Conservation (phyloP, 2,329 filamentous ascomycete genomes). For the Canariomyces notabilis region DNA sequence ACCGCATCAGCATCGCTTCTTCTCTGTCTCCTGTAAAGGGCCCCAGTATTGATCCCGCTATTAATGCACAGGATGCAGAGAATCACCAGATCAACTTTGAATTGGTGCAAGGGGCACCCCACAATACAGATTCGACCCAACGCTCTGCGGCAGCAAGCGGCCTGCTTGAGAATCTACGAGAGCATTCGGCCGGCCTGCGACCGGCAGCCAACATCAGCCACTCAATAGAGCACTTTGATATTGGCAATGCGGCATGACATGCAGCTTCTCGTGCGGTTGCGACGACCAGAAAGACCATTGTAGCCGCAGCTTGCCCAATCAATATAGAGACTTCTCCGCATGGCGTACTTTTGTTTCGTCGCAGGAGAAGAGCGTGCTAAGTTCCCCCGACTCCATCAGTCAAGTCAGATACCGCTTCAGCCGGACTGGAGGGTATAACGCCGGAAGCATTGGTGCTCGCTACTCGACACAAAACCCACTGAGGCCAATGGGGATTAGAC, state of each 20-base stretch:
- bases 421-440: slow-evolving; percentile 23
- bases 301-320: slow-evolving; percentile 15
- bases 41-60: slow-evolving; percentile 4
- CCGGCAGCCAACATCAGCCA: slow-evolving; percentile 6
- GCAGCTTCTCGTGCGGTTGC: slow-evolving; percentile 25
- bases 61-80: slow-evolving; percentile 24
- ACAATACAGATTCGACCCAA: slow-evolving; percentile 17
- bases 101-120: slow-evolving; percentile 2
- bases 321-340: slow-evolving; percentile 10
- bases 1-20: slow-evolving; percentile 5
- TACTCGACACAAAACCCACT: slow-evolving; percentile 3
- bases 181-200: slow-evolving; percentile 5
- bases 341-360: slow-evolving; percentile 17
- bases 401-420: slow-evolving; percentile 6
- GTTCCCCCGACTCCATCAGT: slow-evolving; percentile 5
- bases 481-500: slow-evolving; percentile 19
- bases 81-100: slow-evolving; percentile 11
- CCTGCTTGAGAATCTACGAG: neutral
- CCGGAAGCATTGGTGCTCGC: slow-evolving; percentile 16
- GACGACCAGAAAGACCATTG: slow-evolving; percentile 14
- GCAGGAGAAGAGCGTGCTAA: slow-evolving; percentile 9
- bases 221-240: slow-evolving; percentile 16
- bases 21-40: slow-evolving; percentile 8
- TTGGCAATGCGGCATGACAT: slow-evolving; percentile 23
- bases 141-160: neutral